These are phyloP conservation scores for Suhomyces anneliseae DNA, from an alignment of 1,139 yeast species.

Conservation along the genomic window DNA sequence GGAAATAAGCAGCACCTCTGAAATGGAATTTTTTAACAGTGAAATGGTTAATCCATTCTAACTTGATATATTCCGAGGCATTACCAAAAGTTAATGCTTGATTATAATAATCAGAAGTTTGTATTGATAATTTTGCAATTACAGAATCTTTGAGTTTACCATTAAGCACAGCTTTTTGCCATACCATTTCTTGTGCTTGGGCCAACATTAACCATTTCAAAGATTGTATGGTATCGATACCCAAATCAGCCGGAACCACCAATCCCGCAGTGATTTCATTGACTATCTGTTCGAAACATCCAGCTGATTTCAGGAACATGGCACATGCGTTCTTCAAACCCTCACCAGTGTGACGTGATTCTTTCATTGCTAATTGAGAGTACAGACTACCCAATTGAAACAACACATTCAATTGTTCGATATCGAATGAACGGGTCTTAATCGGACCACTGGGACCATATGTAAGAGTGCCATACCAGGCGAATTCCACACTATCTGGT, in stretches of 20 bases:
- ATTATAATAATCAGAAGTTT: constrained; percentile 59
- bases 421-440: constrained; percentile 44
- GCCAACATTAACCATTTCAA: constrained; percentile 58
- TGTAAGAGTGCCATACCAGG: constrained; percentile 73
- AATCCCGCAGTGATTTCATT: constrained; percentile 7
- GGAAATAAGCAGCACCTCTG: constrained; percentile 64
- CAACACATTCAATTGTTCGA: constrained; percentile 62
- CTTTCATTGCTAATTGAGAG: constrained; percentile 53
- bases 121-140: constrained; percentile 63
- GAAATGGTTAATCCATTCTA: constrained; percentile 67
- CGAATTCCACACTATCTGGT: constrained; percentile 48
- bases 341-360: constrained; percentile 47
- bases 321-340: constrained; percentile 65
- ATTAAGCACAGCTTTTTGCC: constrained; percentile 65
- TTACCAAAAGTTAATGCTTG: constrained; percentile 46
- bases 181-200: constrained; percentile 84
- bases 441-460: constrained; percentile 51
- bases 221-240: constrained; percentile 27
- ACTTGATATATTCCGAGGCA: constrained; percentile 50
- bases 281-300: constrained; percentile 52
- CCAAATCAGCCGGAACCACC: constrained; percentile 24
- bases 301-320: constrained; percentile 70
- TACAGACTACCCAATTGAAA: constrained; percentile 70
- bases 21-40: constrained; percentile 63
- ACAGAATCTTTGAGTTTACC: constrained; percentile 60